Evolutionary conservation across 1,139 yeast species (phyloP).

Genomic region (Taphrina deformans): DNA sequence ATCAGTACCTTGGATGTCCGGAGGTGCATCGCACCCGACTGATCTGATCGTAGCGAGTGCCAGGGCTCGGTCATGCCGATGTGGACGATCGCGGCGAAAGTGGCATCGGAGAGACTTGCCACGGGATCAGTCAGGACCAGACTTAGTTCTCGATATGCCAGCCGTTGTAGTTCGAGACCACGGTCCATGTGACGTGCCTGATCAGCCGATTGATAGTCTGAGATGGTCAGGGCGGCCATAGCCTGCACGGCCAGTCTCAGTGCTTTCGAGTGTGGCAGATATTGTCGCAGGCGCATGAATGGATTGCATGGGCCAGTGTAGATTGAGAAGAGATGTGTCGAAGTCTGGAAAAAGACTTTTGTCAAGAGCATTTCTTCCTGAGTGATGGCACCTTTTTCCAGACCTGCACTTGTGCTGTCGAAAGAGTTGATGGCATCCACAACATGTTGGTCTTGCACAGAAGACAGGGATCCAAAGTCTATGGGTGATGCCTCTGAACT

Average conservation of each 20-base stretch:
- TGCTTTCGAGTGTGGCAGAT: conserved; percentile 20
- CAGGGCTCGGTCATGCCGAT: conserved; percentile 32
- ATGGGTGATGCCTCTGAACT: background rate
- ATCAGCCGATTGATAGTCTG: conserved; percentile 21
- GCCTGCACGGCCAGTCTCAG: conserved; percentile 24
- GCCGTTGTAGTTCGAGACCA: conserved; percentile 30
- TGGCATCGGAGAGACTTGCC: conserved; percentile 24
- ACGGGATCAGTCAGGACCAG: conserved; percentile 19
- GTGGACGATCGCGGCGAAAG: conserved; percentile 31
- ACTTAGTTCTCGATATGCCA: conserved; percentile 27
- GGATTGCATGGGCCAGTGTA: conserved; percentile 31
- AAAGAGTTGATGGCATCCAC: background rate
- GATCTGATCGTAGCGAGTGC: conserved; percentile 28
- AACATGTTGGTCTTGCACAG: background rate
- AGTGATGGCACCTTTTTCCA: background rate
- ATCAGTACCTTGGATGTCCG: conserved; percentile 30
- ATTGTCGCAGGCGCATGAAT: conserved; percentile 19
- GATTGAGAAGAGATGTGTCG: conserved; percentile 31
- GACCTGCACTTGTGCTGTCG: background rate
- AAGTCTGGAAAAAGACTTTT: conserved; percentile 24
- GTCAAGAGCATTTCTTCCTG: conserved; percentile 21
- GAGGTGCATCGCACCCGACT: conserved; percentile 31
- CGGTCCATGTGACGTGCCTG: conserved; percentile 27
- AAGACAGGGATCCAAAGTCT: background rate
- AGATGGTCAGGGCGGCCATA: conserved; percentile 28